A percentile compares a stretch with the other conserved stretches of the same genome.
Conservation (phyloP, 768 basidiomycete species). For the Suillus weaverae region DNA sequence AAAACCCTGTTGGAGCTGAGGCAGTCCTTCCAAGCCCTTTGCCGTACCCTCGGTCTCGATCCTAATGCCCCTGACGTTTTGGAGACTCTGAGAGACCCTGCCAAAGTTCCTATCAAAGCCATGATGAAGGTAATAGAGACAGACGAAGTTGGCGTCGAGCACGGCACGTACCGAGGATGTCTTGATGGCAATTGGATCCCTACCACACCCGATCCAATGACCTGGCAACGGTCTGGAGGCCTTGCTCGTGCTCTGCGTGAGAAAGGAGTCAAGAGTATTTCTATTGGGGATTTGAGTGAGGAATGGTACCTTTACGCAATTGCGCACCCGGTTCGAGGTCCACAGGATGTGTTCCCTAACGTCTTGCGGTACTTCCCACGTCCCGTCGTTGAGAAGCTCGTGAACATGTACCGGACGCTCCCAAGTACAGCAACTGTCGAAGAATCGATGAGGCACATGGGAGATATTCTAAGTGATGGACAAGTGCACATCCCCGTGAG, state of each 20-base stretch:
- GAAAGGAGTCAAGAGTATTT: constrained; percentile 60
- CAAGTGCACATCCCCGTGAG: constrained; percentile 72
- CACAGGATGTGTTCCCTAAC: constrained; percentile 55
- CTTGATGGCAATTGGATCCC: constrained; percentile 61
- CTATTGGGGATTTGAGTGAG: constrained; percentile 68
- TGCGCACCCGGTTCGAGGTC: constrained; percentile 54
- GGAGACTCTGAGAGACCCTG: constrained; percentile 48
- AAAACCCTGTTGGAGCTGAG: constrained; percentile 59
- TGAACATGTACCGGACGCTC: constrained; percentile 44
- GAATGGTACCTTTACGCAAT: constrained; percentile 82
- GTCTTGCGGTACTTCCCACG: constrained; percentile 60
- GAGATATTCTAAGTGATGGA: constrained; percentile 57
- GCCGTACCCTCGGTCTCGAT: constrained; percentile 54
- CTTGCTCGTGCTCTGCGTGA: constrained; percentile 53
- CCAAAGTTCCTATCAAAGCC: constrained; percentile 44
- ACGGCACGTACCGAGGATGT: constrained; percentile 70
- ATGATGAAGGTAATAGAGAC: constrained; percentile 62
- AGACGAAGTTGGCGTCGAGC: constrained; percentile 47
- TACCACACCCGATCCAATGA: constrained; percentile 55
- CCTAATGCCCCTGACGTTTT: constrained; percentile 51
- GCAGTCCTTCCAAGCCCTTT: constrained; percentile 65
- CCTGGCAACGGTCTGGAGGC: constrained; percentile 63
- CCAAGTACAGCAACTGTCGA: constrained; percentile 41
- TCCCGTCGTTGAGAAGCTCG: constrained; percentile 45
- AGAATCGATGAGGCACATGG: constrained; percentile 49